Evolutionary conservation across 2,329 filamentous ascomycete genomes (phyloP).

Genomic region (Dactylellina leptospora): DNA sequence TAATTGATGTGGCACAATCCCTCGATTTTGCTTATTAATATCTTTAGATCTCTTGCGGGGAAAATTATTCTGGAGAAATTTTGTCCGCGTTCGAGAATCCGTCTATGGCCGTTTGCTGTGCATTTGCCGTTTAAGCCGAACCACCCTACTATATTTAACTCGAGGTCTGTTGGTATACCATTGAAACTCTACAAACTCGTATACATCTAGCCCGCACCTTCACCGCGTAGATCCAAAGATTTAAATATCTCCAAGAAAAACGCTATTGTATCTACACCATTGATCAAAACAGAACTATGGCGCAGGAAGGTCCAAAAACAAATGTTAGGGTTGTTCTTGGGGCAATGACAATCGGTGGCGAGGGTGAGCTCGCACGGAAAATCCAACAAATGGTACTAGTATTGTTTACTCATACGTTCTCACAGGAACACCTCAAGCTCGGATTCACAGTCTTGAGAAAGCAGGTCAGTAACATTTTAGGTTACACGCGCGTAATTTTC

Average conservation of each 20-base stretch:
- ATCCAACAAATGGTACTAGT: not conserved
- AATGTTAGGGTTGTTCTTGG: slow-evolving; percentile 27
- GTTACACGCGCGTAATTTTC: not conserved
- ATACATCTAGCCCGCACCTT: too few relatives aligned
- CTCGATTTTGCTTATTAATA: too few relatives aligned
- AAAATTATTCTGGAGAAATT: too few relatives aligned
- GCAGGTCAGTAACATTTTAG: not conserved
- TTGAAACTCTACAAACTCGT: too few relatives aligned
- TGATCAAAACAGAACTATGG: slow-evolving; percentile 5
- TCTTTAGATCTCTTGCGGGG: too few relatives aligned
- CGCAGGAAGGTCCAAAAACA: not conserved
- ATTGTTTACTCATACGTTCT: not conserved
- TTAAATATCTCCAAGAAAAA: not conserved
- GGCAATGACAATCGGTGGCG: slow-evolving; percentile 25
- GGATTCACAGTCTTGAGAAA: slow-evolving; percentile 9
- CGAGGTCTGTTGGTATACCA: too few relatives aligned
- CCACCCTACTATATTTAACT: too few relatives aligned
- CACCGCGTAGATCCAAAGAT: not conserved
- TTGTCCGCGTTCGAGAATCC: too few relatives aligned
- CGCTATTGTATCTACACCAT: not conserved
- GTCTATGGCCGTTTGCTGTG: too few relatives aligned
- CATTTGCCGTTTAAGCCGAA: too few relatives aligned
- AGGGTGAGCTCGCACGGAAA: slow-evolving; percentile 8
- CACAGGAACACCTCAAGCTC: slow-evolving; percentile 12
- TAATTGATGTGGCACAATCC: too few relatives aligned